phyloP scores from a whole-genome alignment of 768 basidiomycete genomes.

The Mycena floridula region DNA sequence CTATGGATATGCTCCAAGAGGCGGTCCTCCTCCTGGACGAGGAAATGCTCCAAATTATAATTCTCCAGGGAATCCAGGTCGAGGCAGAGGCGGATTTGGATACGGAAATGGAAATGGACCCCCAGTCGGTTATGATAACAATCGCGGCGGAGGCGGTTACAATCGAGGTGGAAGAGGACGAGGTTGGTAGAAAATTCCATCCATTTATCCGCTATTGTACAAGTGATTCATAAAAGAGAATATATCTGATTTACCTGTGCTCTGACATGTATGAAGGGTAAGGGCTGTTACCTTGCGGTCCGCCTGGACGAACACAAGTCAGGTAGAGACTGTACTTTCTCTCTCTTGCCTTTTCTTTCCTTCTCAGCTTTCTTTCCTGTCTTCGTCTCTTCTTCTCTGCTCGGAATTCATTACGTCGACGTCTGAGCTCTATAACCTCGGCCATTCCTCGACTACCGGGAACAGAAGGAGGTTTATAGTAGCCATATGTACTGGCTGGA shows the following conservation, averaged over 20 bases:
- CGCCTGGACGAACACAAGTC: conserved; percentile 32
- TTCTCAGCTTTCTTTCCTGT: conserved; percentile 59
- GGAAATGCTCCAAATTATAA: no score
- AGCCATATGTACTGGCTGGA: conserved; percentile 25
- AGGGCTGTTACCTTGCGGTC: conserved; percentile 13
- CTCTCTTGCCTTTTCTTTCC: conserved; percentile 52
- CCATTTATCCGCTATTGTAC: no score
- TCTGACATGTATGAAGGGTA: background rate
- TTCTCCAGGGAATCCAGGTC: background rate
- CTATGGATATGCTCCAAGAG: no score
- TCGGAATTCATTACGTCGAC: conserved; percentile 46
- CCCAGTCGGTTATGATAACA: conserved; percentile 20
- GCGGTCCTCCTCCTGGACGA: no score
- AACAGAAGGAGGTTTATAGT: conserved; percentile 35
- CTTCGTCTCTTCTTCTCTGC: conserved; percentile 56
- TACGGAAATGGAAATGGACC: conserved; percentile 23
- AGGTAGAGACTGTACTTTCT: conserved; percentile 62
- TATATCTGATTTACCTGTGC: background rate
- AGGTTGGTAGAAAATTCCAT: no score
- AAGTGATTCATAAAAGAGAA: background rate
- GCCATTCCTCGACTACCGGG: conserved; percentile 20
- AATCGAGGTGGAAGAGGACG: conserved; percentile 31
- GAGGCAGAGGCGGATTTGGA: conserved; percentile 8
- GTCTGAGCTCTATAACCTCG: conserved; percentile 45
- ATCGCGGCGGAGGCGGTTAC: conserved; percentile 27